Evolutionary conservation across 345 rosid species (phyloP).

Genomic region (Physaria fendleri): DNA sequence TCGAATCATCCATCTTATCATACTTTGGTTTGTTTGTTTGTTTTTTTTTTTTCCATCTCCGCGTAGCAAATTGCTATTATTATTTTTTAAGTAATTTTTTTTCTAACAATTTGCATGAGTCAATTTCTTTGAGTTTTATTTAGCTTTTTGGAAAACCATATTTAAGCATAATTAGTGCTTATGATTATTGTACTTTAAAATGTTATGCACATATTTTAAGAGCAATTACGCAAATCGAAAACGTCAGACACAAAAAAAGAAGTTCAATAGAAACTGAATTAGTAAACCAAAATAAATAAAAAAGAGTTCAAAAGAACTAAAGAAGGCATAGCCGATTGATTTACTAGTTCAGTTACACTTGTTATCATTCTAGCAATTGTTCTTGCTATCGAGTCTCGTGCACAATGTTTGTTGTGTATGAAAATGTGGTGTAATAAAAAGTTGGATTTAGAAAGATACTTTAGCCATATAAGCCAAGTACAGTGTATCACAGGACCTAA

Average conservation of each 20-base stretch:
- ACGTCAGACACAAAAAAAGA: neutral
- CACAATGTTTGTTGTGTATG: neutral
- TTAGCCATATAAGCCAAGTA: neutral
- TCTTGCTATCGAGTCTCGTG: neutral
- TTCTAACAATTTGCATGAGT: neutral
- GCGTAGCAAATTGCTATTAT: slow-evolving; percentile 14
- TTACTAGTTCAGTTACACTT: neutral
- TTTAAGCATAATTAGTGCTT: neutral
- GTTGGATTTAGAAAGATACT: neutral
- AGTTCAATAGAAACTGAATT: neutral
- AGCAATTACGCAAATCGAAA: neutral
- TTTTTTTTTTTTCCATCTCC: no score
- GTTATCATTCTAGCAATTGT: neutral
- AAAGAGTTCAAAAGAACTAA: neutral
- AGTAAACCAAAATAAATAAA: neutral
- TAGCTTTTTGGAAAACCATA: neutral
- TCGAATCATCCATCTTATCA: slow-evolving; percentile 18
- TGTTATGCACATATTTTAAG: neutral
- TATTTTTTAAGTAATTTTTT: neutral
- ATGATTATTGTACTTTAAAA: neutral
- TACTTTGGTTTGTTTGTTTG: neutral
- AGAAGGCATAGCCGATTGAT: neutral
- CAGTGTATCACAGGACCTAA: neutral
- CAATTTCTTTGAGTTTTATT: no score
- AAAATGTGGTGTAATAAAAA: neutral